A percentile compares a stretch with the other conserved stretches of the same genome.
Evolutionary conservation across 2,329 filamentous ascomycete genomes (phyloP).

Genomic region (Coniochaeta prunicola): DNA sequence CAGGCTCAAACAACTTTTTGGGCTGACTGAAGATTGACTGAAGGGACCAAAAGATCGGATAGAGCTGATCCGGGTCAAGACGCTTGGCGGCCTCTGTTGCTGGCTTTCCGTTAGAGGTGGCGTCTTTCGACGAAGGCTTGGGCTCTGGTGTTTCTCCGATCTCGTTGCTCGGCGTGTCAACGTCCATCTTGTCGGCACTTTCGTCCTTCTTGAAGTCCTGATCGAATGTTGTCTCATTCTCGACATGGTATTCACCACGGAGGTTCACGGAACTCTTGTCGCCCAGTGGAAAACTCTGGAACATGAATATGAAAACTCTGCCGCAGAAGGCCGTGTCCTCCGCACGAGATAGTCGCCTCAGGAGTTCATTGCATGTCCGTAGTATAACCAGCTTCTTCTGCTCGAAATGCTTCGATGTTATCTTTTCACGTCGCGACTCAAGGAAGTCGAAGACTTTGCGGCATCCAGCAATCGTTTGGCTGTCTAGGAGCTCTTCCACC

Average conservation of each 20-base stretch:
- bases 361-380: constrained; percentile 88
- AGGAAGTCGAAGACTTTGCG: constrained; percentile 90
- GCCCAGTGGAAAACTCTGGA: constrained; percentile 92
- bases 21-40: constrained; percentile 91
- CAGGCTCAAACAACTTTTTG: constrained; percentile 66
- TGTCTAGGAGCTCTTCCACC: constrained; percentile 90
- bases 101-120: constrained; percentile 35
- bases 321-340: constrained; percentile 98
- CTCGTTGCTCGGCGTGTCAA: constrained; percentile 44
- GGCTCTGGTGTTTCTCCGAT: constrained; percentile 24
- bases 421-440: constrained; percentile 83
- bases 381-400: constrained; percentile 84
- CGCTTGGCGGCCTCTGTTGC: constrained; percentile 29
- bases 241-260: constrained; percentile 88
- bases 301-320: constrained; percentile 95
- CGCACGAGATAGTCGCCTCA: constrained; percentile 88
- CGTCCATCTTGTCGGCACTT: constrained; percentile 53
- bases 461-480: constrained; percentile 88
- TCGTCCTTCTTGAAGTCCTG: constrained; percentile 33
- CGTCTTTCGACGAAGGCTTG: constrained; percentile 31
- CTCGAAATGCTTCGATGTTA: constrained; percentile 73
- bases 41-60: constrained; percentile 89
- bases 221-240: constrained; percentile 87
- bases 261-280: constrained; percentile 97
- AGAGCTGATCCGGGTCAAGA: constrained; percentile 65